Conservation (phyloP, 495 filamentous ascomycete genomes). For the Pyronema omphalodes region DNA sequence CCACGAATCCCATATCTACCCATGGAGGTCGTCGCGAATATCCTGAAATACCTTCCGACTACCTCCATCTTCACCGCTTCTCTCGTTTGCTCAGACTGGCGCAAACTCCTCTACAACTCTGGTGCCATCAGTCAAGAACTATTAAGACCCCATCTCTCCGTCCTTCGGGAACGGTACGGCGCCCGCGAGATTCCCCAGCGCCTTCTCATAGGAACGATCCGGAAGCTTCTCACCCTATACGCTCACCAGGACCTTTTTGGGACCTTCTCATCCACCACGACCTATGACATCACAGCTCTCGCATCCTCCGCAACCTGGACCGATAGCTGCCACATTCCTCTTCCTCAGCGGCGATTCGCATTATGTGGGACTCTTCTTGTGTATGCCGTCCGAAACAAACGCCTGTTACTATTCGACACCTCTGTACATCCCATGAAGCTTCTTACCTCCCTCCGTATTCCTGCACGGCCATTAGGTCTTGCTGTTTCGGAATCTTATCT, state of each 20-base stretch:
- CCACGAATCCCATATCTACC: too few relatives aligned
- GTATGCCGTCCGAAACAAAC: constrained; percentile 9
- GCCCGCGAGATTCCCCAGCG: constrained; percentile 13
- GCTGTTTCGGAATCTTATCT: constrained; percentile 17
- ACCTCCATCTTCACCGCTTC: constrained; percentile 19
- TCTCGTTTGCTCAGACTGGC: constrained; percentile 17
- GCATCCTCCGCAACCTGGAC: constrained; percentile 3
- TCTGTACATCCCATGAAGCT: constrained; percentile 12
- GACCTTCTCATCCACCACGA: constrained; percentile 14
- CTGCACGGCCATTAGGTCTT: constrained; percentile 8
- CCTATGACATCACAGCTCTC: constrained; percentile 14
- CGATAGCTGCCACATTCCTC: constrained; percentile 10
- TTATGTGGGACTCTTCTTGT: constrained; percentile 14
- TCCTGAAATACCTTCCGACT: constrained; percentile 9
- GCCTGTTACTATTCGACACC: constrained; percentile 14
- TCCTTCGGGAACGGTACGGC: constrained; percentile 18
- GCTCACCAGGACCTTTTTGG: constrained; percentile 14
- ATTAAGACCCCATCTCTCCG: constrained; percentile 18
- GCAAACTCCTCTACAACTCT: constrained; percentile 15
- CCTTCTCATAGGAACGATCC: constrained; percentile 14
- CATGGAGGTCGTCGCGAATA: too few relatives aligned
- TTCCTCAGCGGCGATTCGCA: constrained; percentile 12
- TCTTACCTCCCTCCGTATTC: constrained; percentile 8
- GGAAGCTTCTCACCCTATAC: constrained; percentile 17
- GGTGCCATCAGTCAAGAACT: constrained; percentile 14